Evolutionary conservation across 768 basidiomycete genomes (phyloP).

Genomic region (Cystofilobasidium macerans): DNA sequence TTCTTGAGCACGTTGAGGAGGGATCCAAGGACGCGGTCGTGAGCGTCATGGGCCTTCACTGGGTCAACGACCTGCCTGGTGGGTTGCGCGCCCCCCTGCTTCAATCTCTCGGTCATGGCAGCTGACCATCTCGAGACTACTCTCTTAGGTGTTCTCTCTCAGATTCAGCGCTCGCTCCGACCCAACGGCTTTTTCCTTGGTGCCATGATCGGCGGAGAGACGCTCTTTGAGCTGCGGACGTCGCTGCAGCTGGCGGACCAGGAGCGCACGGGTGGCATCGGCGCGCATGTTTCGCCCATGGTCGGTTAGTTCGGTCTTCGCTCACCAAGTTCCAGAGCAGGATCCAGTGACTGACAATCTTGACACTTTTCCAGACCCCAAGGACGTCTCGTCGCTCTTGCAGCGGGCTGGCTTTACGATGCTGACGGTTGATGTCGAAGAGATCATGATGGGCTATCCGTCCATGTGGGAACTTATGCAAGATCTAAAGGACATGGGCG

Average conservation of each 20-base stretch:
- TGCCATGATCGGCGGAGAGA: conserved; percentile 91
- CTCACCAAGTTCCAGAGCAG: too few relatives aligned
- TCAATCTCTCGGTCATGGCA: neutral
- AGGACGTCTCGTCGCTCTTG: conserved; percentile 84
- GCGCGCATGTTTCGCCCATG: conserved; percentile 96
- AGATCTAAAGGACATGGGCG: conserved; percentile 93
- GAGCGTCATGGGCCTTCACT: conserved; percentile 83
- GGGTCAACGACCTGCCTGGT: conserved; percentile 97
- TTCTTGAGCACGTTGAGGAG: conserved; percentile 54
- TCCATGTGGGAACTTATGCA: conserved; percentile 92
- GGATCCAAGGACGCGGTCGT: conserved; percentile 84
- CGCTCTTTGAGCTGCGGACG: conserved; percentile 85
- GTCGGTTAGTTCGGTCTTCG: conserved; percentile 50
- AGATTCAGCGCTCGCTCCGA: conserved; percentile 69
- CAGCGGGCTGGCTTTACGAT: conserved; percentile 85
- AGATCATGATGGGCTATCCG: conserved; percentile 79
- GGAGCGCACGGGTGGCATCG: conserved; percentile 89
- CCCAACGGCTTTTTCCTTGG: conserved; percentile 92
- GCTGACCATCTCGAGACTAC: conserved; percentile 2
- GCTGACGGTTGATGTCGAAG: conserved; percentile 89
- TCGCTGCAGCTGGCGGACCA: conserved; percentile 85
- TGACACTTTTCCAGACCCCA: conserved; percentile 53
- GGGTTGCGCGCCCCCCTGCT: conserved; percentile 27
- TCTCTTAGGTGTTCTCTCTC: conserved; percentile 62
- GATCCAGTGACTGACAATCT: neutral